phyloP scores from a whole-genome alignment of 2,329 filamentous ascomycete species.

The Neoscytalidium dimidiatum region DNA sequence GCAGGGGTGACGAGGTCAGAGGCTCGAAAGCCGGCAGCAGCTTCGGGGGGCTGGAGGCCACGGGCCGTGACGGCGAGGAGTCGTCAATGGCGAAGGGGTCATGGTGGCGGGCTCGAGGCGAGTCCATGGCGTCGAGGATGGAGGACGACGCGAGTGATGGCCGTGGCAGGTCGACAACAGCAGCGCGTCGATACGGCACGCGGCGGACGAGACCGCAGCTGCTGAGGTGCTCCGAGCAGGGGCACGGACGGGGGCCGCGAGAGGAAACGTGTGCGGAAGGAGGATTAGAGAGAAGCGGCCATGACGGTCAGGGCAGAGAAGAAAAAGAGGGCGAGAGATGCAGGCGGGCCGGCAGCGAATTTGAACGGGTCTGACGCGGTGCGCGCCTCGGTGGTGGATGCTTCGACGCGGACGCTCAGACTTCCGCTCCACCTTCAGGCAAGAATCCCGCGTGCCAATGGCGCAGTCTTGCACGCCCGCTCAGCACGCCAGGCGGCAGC shows the following conservation, averaged over 20 bases:
- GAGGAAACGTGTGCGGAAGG: constrained; percentile 24
- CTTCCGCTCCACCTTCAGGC: constrained; percentile 13
- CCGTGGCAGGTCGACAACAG: constrained; percentile 30
- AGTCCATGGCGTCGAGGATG: constrained; percentile 33
- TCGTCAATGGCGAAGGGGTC: constrained; percentile 30
- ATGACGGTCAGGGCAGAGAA: constrained; percentile 20
- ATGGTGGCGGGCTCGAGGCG: constrained; percentile 30
- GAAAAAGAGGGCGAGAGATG: constrained; percentile 28
- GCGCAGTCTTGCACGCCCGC: neutral
- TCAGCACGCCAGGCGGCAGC: neutral
- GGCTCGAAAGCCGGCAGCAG: constrained; percentile 80
- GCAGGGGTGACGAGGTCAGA: constrained; percentile 76
- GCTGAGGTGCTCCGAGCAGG: constrained; percentile 21
- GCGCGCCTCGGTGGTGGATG: constrained; percentile 19
- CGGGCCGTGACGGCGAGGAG: constrained; percentile 29
- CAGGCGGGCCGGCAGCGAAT: constrained; percentile 37
- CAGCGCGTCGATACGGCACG: constrained; percentile 4
- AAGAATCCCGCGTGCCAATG: constrained; percentile 14
- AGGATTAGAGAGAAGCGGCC: constrained; percentile 17
- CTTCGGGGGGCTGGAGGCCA: constrained; percentile 60
- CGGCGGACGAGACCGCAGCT: constrained; percentile 26
- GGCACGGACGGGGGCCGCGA: constrained; percentile 25
- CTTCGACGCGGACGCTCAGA: constrained; percentile 17
- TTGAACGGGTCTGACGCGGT: constrained; percentile 28
- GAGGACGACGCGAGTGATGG: constrained; percentile 29